Evolutionary conservation across 306 rosid species (phyloP).

Genomic region (Glycine latifolia): DNA sequence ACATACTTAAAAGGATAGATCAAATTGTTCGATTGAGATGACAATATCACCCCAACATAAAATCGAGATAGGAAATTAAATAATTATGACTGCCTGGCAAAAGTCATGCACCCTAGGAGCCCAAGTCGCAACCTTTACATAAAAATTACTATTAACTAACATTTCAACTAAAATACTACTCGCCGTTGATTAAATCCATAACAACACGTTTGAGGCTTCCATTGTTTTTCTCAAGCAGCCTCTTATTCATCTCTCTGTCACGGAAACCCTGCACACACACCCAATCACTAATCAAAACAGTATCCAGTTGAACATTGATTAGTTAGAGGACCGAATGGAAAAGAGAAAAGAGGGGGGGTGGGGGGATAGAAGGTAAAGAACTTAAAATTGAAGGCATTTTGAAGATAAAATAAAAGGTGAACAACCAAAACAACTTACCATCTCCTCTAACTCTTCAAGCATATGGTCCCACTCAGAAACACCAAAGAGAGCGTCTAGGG

Average conservation of each 20-base stretch:
- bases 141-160: neutral
- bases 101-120: neutral
- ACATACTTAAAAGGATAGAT: constrained; percentile 27
- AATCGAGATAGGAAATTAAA: constrained; percentile 4
- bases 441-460: constrained; percentile 79
- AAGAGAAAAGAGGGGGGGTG: no score
- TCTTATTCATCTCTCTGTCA: constrained; percentile 71
- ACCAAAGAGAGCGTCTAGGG: constrained; percentile 83
- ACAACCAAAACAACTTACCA: constrained; percentile 59
- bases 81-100: constrained; percentile 8
- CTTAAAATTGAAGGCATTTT: neutral
- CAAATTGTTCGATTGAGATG: constrained; percentile 9
- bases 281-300: constrained; percentile 20
- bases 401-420: neutral
- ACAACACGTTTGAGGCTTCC: constrained; percentile 95
- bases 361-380: neutral
- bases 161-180: constrained; percentile 49
- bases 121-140: neutral
- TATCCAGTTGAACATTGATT: neutral
- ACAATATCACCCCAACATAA: constrained; percentile 19
- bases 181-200: constrained; percentile 79
- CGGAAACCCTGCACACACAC: constrained; percentile 72
- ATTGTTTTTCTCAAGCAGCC: constrained; percentile 79
- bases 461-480: constrained; percentile 73
- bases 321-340: neutral